Conservation (phyloP, 2,329 filamentous ascomycete genomes). For the Davidsoniella virescens region DNA sequence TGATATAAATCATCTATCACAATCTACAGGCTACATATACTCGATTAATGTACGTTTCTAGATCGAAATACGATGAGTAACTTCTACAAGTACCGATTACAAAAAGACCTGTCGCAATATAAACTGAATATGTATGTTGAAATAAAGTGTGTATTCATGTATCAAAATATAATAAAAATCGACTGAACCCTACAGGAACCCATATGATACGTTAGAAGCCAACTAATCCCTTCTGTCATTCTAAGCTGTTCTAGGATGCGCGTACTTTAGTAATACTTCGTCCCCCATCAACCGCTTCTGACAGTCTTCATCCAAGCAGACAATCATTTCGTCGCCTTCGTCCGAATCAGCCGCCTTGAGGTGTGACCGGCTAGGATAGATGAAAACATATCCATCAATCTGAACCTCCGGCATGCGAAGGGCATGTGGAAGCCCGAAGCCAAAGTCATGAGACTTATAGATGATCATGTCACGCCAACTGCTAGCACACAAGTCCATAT, state of each 20-base stretch:
- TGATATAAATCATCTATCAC: too few relatives aligned
- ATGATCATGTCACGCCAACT: conserved; percentile 2
- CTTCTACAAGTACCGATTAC: too few relatives aligned
- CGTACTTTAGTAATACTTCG: conserved; percentile 1
- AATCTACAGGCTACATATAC: too few relatives aligned
- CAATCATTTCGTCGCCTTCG: conserved; percentile 2
- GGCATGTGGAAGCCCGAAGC: conserved; percentile 7
- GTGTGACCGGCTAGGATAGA: conserved; percentile 4
- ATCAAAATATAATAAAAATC: too few relatives aligned
- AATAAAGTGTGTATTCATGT: too few relatives aligned
- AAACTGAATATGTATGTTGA: too few relatives aligned
- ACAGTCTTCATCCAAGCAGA: conserved; percentile 4
- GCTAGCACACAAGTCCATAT: not conserved
- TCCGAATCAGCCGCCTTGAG: conserved; percentile 2
- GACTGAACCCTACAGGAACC: too few relatives aligned
- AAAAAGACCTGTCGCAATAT: too few relatives aligned
- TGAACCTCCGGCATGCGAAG: conserved; percentile 1
- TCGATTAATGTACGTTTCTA: too few relatives aligned
- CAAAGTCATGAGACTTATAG: conserved; percentile 1
- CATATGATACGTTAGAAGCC: too few relatives aligned
- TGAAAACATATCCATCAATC: conserved; percentile 3
- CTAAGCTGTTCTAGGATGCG: not conserved
- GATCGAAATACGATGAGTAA: too few relatives aligned
- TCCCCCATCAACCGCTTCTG: conserved; percentile 5
- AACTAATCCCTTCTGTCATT: too few relatives aligned